Evolutionary conservation across 768 basidiomycete species (phyloP), one percentile per base, ranked within the genome.

Genomic region (Tricholoma hemisulphureum): DNA sequence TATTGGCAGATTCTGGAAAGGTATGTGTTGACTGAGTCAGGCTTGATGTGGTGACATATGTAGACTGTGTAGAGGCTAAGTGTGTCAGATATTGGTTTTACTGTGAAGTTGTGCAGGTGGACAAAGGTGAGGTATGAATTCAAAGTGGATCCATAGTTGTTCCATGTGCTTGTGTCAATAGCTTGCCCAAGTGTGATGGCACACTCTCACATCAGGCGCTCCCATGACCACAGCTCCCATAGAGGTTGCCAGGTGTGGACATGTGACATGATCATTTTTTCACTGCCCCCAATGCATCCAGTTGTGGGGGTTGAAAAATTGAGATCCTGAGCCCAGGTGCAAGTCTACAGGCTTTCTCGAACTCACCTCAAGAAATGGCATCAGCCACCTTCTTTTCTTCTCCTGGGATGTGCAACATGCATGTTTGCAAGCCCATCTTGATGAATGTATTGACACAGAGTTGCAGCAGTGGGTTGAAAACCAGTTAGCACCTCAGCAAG

Each of bases 161-260:
- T 18, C 9, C 48, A 11, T 0, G 70, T 70, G 9, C 55, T n/a
- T n/a, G n/a, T n/a, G n/a, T n/a, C n/a, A n/a, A n/a, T n/a, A n/a
- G n/a, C n/a, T n/a, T n/a, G n/a, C n/a, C n/a, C n/a, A n/a, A n/a
- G n/a, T n/a, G n/a, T n/a, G n/a, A n/a, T n/a, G n/a, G n/a, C n/a
- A n/a, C 52, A 0, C 14, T n/a, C 18, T 67, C 62, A 69, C 0
- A 68, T 11, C 1, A 80, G 65, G 6, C 63, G 61, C 34, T 78
- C 71, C 0, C 49, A 18, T 0, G 74, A 55, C 79, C 79, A 80
- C 26, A 73, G 64, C 26, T 50, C 55, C 48, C 72, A 49, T 0
- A 18, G 0, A 1, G 77, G 76, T 58, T 77, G 77, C 63, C 67
- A 60, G 53, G 75, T 55, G 46, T 34, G 13, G 1, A n/a, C n/a